Evolutionary conservation across 768 basidiomycete genomes (phyloP).

Genomic region (Ephemerocybe angulata): DNA sequence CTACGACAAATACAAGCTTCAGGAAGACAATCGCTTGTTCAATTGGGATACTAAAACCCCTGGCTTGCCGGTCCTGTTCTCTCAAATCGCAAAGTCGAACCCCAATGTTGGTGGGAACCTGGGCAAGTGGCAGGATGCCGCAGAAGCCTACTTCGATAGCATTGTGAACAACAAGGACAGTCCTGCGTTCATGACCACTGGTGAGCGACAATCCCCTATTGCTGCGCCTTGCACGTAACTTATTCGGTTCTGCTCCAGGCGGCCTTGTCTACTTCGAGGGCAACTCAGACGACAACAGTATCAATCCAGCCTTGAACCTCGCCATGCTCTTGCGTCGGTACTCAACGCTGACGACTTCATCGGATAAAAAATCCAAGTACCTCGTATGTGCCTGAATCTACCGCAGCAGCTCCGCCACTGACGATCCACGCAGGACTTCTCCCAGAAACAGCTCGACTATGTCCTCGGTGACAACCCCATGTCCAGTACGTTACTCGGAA

Average conservation of each 20-base stretch:
- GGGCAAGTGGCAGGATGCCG: constrained; percentile 61
- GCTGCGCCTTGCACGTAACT: background rate
- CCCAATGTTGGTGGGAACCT: constrained; percentile 53
- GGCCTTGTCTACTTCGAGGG: constrained; percentile 81
- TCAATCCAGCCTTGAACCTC: constrained; percentile 85
- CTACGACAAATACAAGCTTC: constrained; percentile 56
- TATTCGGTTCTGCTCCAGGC: constrained; percentile 37
- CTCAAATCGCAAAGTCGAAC: constrained; percentile 64
- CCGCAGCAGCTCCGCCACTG: background rate
- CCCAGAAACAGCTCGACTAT: constrained; percentile 77
- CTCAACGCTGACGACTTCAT: constrained; percentile 64
- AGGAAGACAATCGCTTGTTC: constrained; percentile 55
- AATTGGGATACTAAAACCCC: constrained; percentile 90
- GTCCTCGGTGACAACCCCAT: constrained; percentile 86
- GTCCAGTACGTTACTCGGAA: constrained; percentile 49
- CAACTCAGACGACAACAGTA: constrained; percentile 73
- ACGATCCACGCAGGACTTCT: constrained; percentile 50
- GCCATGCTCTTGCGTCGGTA: constrained; percentile 82
- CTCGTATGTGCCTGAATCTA: constrained; percentile 36
- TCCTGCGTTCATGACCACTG: constrained; percentile 54
- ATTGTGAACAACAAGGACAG: constrained; percentile 53
- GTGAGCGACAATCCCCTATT: constrained; percentile 33
- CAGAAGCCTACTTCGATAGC: constrained; percentile 73
- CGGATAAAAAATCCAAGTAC: constrained; percentile 57
- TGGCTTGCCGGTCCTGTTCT: constrained; percentile 69